Base-by-base conservation (phyloP, 768 basidiomycete genomes). In the Boletus rubescentipes region DNA sequence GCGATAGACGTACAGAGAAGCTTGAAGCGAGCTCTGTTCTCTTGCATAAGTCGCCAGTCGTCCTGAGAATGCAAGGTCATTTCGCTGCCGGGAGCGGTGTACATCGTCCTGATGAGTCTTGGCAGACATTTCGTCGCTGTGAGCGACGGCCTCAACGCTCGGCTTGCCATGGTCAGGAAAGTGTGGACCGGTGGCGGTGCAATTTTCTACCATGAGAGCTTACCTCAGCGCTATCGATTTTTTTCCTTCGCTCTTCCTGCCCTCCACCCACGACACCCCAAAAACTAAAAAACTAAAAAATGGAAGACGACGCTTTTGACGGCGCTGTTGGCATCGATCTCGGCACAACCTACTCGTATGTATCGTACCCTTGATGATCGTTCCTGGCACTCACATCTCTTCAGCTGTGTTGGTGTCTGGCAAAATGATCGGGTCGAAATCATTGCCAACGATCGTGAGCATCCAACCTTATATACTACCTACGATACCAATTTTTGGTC, bases 361-460 rank as follows among this genome's bases (percentile, higher is more conserved):
- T 73, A 48, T 48, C 15, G 12, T 39, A 16, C 32, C 31, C 40
- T 61, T 23, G 30, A 55, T 54, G 46, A 58, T 67, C 67, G 59
- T 61, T 58, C 42, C 26, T 32, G 26, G 49, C 12, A 66, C 65
- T 64, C 50, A 59, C 55, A 50, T 57, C 51, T 64, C 48, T 66
- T 35, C 64, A 96, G 93, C 44, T 98, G 95, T 73, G 96, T 98
- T 65, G 96, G 93, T 79, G 94, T 98, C 69, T 98, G 95, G 95
- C 93, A 96, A 83, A 94, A 97, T 75, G 96, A 98, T 84, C 93
- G 96, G 68, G 95, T 98, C 67, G 95, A 98, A 76, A 98, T 98
- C 80, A 98, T 98, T 72, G 89, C 92, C 78, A 94, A 94, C 68
- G 92, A 94, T 82, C 92, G 89, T 92, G 64, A 74, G 90, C 79